These are phyloP conservation scores for Evernia prunastri DNA, from an alignment of 495 filamentous ascomycete genomes.

Conservation along the genomic window DNA sequence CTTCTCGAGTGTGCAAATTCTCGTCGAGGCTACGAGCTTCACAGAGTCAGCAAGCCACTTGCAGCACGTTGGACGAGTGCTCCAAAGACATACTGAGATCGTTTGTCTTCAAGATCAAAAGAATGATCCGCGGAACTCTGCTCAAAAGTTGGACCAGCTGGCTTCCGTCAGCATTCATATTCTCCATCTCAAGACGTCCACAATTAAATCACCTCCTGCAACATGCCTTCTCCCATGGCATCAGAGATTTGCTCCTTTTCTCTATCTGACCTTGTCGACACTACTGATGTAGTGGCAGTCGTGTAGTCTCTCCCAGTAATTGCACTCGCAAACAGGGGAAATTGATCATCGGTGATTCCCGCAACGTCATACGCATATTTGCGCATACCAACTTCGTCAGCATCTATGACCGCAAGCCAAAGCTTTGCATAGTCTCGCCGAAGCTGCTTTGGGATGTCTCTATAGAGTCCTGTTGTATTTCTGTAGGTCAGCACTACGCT, in stretches of 20 bases:
- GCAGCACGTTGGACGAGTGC: not conserved
- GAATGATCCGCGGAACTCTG: slow-evolving; percentile 82
- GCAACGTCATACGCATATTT: slow-evolving; percentile 84
- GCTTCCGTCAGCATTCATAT: not conserved
- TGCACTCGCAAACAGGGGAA: slow-evolving; percentile 89
- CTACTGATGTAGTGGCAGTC: slow-evolving; percentile 55
- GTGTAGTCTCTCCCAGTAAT: slow-evolving; percentile 92
- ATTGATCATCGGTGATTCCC: slow-evolving; percentile 83
- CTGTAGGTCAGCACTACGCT: too few species aligned
- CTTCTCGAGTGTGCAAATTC: slow-evolving; percentile 81
- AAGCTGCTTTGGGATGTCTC: slow-evolving; percentile 73
- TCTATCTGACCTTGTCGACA: slow-evolving; percentile 52
- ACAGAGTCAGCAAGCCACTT: slow-evolving; percentile 17
- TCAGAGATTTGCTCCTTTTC: slow-evolving; percentile 79
- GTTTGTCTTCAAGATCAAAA: slow-evolving; percentile 97
- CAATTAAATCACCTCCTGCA: slow-evolving; percentile 50
- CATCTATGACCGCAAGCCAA: slow-evolving; percentile 92
- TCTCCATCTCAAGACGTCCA: not conserved
- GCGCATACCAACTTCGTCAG: slow-evolving; percentile 75
- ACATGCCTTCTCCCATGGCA: slow-evolving; percentile 78
- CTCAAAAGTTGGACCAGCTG: slow-evolving; percentile 76
- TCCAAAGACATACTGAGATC: slow-evolving; percentile 62
- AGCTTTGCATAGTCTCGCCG: slow-evolving; percentile 90
- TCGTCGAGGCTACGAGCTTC: slow-evolving; percentile 84
- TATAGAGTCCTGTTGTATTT: too few species aligned